A percentile compares a stretch with the other conserved stretches of the same genome.
These are phyloP conservation scores for Globisporangium paroecandrum DNA, from an alignment of 352 stramenopile genomes.

Conservation along the genomic window DNA sequence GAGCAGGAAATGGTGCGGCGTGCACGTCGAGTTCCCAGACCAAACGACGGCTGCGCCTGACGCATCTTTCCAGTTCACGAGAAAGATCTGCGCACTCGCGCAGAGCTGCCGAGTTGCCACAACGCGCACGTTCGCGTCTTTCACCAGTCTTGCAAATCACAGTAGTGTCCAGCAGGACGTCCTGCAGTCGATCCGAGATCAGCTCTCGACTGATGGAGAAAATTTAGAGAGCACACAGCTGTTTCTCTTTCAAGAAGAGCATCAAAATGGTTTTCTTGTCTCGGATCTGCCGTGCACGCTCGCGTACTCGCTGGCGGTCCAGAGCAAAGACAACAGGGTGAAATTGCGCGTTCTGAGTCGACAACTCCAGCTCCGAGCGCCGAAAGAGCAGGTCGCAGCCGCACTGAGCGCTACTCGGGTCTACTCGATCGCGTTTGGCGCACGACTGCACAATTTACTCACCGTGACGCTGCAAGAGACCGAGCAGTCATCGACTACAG, in stretches of 20 bases:
- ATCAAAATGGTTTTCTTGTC: constrained; percentile 1
- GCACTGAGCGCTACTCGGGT: not conserved
- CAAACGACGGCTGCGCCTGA: not conserved
- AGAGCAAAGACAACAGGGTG: not conserved
- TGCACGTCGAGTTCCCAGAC: constrained; percentile 6
- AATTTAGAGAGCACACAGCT: constrained; percentile 11
- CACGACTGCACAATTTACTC: constrained; percentile 7
- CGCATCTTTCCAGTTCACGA: constrained; percentile 7
- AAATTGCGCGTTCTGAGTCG: constrained; percentile 8
- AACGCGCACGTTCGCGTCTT: not conserved
- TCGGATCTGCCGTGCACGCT: constrained; percentile 14
- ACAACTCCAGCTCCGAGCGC: not conserved
- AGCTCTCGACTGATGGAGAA: constrained; percentile 17
- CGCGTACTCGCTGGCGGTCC: constrained; percentile 2
- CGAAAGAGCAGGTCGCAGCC: not conserved
- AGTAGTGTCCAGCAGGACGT: constrained; percentile 18
- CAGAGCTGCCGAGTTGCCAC: not conserved
- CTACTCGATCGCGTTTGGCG: constrained; percentile 15
- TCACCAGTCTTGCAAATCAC: not conserved
- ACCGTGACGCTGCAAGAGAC: not conserved
- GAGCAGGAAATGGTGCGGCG: constrained; percentile 3
- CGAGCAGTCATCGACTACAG: not conserved
- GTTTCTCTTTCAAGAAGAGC: constrained; percentile 7
- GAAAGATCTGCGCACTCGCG: constrained; percentile 3
- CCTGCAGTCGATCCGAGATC: constrained; percentile 6